These are phyloP conservation scores for Pinus tabuliformis DNA, from an alignment of 75 land plant genomes.

Conservation along the genomic window DNA sequence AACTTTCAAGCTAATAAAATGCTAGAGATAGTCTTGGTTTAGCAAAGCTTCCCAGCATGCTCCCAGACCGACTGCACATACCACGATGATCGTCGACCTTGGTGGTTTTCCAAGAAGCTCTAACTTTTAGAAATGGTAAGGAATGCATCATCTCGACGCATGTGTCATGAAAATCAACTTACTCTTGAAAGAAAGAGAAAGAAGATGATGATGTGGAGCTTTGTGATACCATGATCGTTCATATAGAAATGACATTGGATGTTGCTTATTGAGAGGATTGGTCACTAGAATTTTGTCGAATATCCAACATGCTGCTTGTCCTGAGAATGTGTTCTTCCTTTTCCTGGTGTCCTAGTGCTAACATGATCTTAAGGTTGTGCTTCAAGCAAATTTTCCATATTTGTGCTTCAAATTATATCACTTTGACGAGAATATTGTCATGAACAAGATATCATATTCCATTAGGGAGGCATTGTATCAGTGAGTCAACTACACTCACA, in stretches of 20 bases:
- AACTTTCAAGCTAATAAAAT: too few species aligned
- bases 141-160: background rate
- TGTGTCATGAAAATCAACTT: background rate
- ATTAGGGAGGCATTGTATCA: slow-evolving; percentile 74
- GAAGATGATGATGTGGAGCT: background rate
- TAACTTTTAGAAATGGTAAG: background rate
- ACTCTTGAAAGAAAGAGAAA: background rate
- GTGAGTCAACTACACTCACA: slow-evolving; percentile 84
- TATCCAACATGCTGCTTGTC: slow-evolving; percentile 78
- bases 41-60: too few species aligned
- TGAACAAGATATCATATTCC: slow-evolving; percentile 54
- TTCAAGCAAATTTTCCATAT: slow-evolving; percentile 59
- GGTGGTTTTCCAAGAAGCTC: background rate
- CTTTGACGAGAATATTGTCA: slow-evolving; percentile 48
- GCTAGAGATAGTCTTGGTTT: too few species aligned
- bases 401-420: slow-evolving; percentile 46
- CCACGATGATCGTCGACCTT: too few species aligned
- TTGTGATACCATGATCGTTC: slow-evolving; percentile 28
- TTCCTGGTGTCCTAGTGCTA: slow-evolving; percentile 43
- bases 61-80: too few species aligned
- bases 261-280: slow-evolving; percentile 64
- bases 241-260: slow-evolving; percentile 81
- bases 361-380: slow-evolving; percentile 25
- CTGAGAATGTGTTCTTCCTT: slow-evolving; percentile 68
- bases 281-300: slow-evolving; percentile 72